A percentile compares a stretch with the other conserved stretches of the same genome.
Evolutionary conservation across 345 rosid species (phyloP).

Genomic region (Arabidopsis thaliana): TAIR10.1 NC_003071.7:9106501-9107000

Average conservation of each 20-base stretch:
- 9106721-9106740: neutral
- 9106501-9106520: neutral
- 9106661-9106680: constrained; percentile 81
- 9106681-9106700: constrained; percentile 94
- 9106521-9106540: neutral
- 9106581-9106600: constrained; percentile 71
- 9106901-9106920: neutral
- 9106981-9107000: neutral
- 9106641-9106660: constrained; percentile 86
- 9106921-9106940: neutral
- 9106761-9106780: too few relatives aligned
- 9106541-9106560: constrained; percentile 3
- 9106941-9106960: neutral
- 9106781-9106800: constrained; percentile 68
- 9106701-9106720: constrained; percentile 69
- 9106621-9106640: constrained; percentile 92
- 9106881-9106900: constrained; percentile 57
- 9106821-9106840: constrained; percentile 64
- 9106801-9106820: constrained; percentile 85
- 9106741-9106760: neutral
- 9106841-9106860: constrained; percentile 76
- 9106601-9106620: constrained; percentile 84
- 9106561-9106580: constrained; percentile 13
- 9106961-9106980: neutral
- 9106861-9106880: constrained; percentile 77